Evolutionary conservation across 176 grass and related monocot genomes (phyloP).

Genomic region (Zoysia japonica): DNA sequence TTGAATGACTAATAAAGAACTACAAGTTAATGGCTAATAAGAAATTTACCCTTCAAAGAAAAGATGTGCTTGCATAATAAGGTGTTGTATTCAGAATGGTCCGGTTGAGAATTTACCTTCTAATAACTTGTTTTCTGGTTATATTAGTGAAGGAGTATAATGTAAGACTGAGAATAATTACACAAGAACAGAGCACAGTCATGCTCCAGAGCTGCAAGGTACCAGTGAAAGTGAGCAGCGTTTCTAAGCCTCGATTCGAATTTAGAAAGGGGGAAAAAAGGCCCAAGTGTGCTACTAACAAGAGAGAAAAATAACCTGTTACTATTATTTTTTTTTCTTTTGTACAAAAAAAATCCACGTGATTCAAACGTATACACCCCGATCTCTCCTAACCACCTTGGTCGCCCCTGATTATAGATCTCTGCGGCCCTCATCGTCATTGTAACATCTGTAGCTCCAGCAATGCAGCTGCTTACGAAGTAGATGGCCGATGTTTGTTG

Average conservation of each 20-base stretch:
- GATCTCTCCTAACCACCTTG: neutral
- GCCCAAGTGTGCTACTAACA: slow-evolving; percentile 10
- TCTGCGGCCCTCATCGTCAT: slow-evolving; percentile 18
- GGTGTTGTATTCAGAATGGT: neutral
- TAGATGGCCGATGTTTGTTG: slow-evolving; percentile 19
- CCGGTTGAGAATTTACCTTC: neutral
- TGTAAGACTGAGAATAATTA: slow-evolving; percentile 27
- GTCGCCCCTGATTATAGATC: slow-evolving; percentile 1
- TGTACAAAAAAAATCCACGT: slow-evolving; percentile 45
- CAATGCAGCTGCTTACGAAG: slow-evolving; percentile 19
- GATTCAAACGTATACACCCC: slow-evolving; percentile 36
- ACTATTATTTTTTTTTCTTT: slow-evolving; percentile 41
- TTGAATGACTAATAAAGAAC: too few relatives aligned
- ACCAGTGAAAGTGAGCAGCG: slow-evolving; percentile 14
- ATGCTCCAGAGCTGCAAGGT: slow-evolving; percentile 25
- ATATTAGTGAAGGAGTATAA: neutral
- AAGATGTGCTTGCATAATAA: neutral
- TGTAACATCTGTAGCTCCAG: slow-evolving; percentile 17
- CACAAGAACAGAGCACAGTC: slow-evolving; percentile 6
- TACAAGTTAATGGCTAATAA: too few relatives aligned
- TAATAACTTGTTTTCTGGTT: slow-evolving; percentile 1
- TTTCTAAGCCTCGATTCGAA: slow-evolving; percentile 35
- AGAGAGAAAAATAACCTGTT: slow-evolving; percentile 34
- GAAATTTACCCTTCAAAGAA: too few relatives aligned
- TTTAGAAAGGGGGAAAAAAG: too few relatives aligned